phyloP scores from a whole-genome alignment of 306 rosid genomes.

The Gleditsia sinensis region DNA sequence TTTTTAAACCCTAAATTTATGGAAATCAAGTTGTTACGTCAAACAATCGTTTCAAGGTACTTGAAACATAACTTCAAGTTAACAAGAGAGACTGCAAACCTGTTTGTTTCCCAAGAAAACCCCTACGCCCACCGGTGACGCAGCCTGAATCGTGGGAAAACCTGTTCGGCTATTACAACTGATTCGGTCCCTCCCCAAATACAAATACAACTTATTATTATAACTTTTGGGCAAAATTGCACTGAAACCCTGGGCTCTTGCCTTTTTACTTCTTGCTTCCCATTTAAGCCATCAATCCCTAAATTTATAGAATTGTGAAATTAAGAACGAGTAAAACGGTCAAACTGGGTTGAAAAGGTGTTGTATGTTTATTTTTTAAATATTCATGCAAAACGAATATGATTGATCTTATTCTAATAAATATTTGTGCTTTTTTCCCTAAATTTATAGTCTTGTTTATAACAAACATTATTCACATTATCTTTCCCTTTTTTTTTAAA shows the following conservation, averaged over 20 bases:
- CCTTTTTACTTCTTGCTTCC: neutral
- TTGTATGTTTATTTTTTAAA: too few relatives aligned
- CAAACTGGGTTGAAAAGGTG: too few relatives aligned
- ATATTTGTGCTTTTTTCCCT: too few relatives aligned
- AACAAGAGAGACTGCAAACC: constrained; percentile 10
- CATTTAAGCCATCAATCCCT: too few relatives aligned
- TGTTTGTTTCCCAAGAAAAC: constrained; percentile 4
- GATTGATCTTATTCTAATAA: too few relatives aligned
- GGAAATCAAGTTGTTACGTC: neutral
- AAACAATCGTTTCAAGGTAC: neutral
- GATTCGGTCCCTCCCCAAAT: neutral
- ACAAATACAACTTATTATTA: neutral
- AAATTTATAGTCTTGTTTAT: too few relatives aligned
- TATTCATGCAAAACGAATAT: too few relatives aligned
- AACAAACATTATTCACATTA: too few relatives aligned
- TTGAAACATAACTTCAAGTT: neutral
- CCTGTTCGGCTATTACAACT: neutral
- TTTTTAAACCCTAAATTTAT: neutral
- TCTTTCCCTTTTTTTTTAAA: too few relatives aligned
- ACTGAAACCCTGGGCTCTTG: neutral
- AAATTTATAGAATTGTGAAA: too few relatives aligned
- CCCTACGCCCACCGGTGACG: neutral
- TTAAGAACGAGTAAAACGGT: too few relatives aligned
- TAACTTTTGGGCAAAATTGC: neutral
- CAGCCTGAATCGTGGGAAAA: neutral